Base-by-base conservation (phyloP, 2,329 filamentous ascomycete genomes). In the Proliferodiscus dingleyae region DNA sequence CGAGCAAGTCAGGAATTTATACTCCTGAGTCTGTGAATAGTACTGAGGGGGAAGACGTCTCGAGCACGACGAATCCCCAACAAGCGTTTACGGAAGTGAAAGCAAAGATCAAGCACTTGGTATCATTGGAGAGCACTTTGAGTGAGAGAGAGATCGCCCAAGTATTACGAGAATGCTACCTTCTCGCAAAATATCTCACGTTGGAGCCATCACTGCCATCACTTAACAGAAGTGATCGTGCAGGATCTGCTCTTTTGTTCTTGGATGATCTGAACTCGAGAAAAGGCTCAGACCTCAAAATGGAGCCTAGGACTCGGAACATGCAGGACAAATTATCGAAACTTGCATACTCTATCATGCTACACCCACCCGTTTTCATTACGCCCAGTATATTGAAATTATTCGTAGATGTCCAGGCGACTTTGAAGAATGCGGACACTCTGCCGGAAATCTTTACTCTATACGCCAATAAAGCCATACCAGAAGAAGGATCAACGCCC, bases 391-490 rank as follows among this genome's bases (percentile, higher is more conserved):
- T 91, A 26, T 78, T 97, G 30, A 72, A 77, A 46, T 66, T 78
- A 55, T 97, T 96, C 66, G 82, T 95, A 51, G 73, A 78, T 29
- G 80, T 88, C 36, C 89, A 95, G 64, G 74, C 82, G 22, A 74
- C 82, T 9, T 77, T 97, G 34, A 78, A 81, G 50, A 81, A 77
- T 46, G 83, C 89, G 2, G 80, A 87, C 53, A 82, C 86, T 36
- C 78, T 97, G 51, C 89, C 91, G 5, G 78, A 83, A 49, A 80
- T 89, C 33, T 85, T 98, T 61, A 71, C 82, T 45, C 74, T 96
- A 43, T 97, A 91, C 64, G 87, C 88, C 39, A 79, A 80, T 56
- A 98, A 97, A 66, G 85, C 87, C 8, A 71, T 81, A 51, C 86
- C 89, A 2, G 68, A 75, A 41, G 71, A 80, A 57, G 73, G 73